Base-by-base conservation (phyloP, 164 flowering plant genomes). In the Vitis rotundifolia region DNA sequence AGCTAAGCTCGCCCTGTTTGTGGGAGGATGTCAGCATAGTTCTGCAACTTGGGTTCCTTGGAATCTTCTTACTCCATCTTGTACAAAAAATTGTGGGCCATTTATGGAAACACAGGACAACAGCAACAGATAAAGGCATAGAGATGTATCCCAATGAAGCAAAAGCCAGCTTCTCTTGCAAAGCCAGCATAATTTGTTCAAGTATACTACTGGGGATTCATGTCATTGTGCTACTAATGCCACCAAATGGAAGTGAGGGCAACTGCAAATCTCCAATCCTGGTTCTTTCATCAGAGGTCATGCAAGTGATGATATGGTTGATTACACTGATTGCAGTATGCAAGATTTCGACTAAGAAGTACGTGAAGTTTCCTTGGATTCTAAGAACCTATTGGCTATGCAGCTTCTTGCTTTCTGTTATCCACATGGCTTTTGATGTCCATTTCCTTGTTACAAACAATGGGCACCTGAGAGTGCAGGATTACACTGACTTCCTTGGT, bases 381-480 rank as follows among this genome's bases (percentile, higher is more conserved):
- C 75, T 91, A 59, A 85, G 96, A 78, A 77, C 79, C 58, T 91
- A 96, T 97, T 91, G 97, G 94, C 55, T 82, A 6, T 90, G 85
- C 80, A 83, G 79, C 83, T 91, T 90, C 82, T 55, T 86, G 19
- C 60, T 86, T 26, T 81, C 85, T 26, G 66, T 74, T 44, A 58
- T 78, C 51, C 31, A 55, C 51, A 63, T 75, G 26, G 73, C 78
- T 63, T 59, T 87, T 61, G 81, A 85, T 80, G 68, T 58, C 51
- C 72, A 80, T 68, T 69, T 52, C 64, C 59, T 72, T 49, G 62
- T 82, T 19, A 62, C 53, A 12, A 50, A 72, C 55, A 80, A 82
- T 61, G 75, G 53, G 0, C 31, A 65, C 14, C 72, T 85, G 0
- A 22, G 68, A 52, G 26, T 76, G 14, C 68, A 11, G 66, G 89